Base-by-base conservation (phyloP, 2,329 filamentous ascomycete genomes). In the Sporothrix schenckii region DNA sequence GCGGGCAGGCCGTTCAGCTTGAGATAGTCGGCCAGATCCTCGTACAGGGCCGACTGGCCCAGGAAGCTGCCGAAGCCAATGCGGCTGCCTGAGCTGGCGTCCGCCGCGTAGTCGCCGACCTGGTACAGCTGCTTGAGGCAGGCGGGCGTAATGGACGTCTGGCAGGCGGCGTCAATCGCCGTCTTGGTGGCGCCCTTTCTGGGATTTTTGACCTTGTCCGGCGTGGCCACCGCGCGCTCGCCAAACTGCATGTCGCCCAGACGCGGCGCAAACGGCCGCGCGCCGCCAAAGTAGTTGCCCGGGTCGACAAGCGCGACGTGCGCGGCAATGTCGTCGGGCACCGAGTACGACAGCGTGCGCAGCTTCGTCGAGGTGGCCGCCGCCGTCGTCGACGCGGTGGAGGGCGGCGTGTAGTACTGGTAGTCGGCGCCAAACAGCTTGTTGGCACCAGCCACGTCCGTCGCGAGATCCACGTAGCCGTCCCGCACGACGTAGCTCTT, bases 291-390 rank as follows among this genome's bases (percentile, higher is more conserved):
- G 56, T 85, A 82, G 13, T 87, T 91, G 1, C 88, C 91, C 1
- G 89, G 89, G 76, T 90, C 87, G 68, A 91, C 86, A 76, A 90
- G 82, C 68, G 86, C 84, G 68, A 91, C 82, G 75, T 87, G 82
- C 54, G 80, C 75, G 69, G 83, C 82, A 4, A 91, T 77, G 11
- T 82, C 78, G 69, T 81, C 80, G 0, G 89, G 90, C 2, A 91
- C 83, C 0, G 87, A 89, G 78, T 91, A 92, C 66, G 83, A 80
- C 30, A 82, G 76, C 11, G 81, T 81, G 52, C 89, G 84, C 60
- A 90, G 81, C 75, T 81, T 84, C 30, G 30, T 34, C 30, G 30
- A 5, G 30, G n/a, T 72, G n/a, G n/a, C n/a, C 70, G 72, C 70
- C 68, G 75, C 70, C 41, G 71, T 69, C 49, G 52, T 61, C 3